These are phyloP conservation scores for Carex arenaria DNA, from an alignment of 202 grass and related monocot genomes.

Conservation along the genomic window DNA sequence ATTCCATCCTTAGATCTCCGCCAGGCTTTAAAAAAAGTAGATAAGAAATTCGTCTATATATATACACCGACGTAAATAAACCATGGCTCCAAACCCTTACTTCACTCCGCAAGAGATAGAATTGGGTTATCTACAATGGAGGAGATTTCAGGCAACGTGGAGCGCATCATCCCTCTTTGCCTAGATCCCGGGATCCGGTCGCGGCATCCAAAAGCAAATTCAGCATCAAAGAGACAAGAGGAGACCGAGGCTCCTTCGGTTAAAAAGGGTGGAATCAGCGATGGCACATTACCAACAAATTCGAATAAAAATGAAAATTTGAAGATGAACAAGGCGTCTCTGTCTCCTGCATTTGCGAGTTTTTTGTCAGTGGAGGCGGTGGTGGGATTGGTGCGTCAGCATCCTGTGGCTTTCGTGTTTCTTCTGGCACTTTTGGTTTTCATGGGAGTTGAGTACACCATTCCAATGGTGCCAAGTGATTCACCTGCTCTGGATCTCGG, in stretches of 20 bases:
- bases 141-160: conserved; percentile 11
- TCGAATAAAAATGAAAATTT: background rate
- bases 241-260: background rate
- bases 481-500: conserved; percentile 74
- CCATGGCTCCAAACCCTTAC: conserved; percentile 14
- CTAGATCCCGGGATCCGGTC: conserved; percentile 9
- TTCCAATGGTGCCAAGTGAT: conserved; percentile 53
- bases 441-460: conserved; percentile 94
- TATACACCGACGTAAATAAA: background rate
- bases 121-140: conserved; percentile 17
- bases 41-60: background rate
- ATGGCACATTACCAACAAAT: background rate
- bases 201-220: background rate
- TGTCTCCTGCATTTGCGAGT: background rate
- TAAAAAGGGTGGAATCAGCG: background rate
- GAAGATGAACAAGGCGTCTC: background rate
- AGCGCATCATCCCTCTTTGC: conserved; percentile 4
- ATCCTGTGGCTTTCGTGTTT: conserved; percentile 53
- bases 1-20: background rate
- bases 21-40: background rate
- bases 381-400: conserved; percentile 12
- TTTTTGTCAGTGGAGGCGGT: background rate
- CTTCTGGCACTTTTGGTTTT: conserved; percentile 53
- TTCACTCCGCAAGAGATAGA: background rate
- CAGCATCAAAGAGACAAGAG: background rate